A percentile compares a stretch with the other conserved stretches of the same genome.
These are phyloP conservation scores for Stylonectria norvegica DNA, from an alignment of 2,329 filamentous ascomycete species.

Conservation along the genomic window DNA sequence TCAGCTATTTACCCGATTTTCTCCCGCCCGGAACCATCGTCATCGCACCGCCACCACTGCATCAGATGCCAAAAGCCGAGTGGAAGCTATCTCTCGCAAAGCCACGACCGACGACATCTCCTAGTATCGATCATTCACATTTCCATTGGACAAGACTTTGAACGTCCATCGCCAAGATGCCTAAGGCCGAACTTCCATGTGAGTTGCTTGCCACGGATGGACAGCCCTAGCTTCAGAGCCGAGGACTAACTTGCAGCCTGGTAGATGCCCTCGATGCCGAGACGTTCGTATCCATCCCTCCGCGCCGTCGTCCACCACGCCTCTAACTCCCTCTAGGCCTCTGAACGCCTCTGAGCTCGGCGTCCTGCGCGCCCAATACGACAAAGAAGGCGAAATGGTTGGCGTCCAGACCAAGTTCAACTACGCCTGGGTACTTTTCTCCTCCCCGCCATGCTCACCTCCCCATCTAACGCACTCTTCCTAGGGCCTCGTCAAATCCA, in stretches of 20 bases:
- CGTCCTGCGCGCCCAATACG: conserved; percentile 89
- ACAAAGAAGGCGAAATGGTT: conserved; percentile 96
- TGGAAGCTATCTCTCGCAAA: no score
- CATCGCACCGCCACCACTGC: conserved; percentile 24
- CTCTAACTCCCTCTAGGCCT: conserved; percentile 52
- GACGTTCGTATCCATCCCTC: conserved; percentile 55
- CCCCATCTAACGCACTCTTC: conserved; percentile 8
- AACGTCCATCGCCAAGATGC: conserved; percentile 33
- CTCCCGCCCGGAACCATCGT: conserved; percentile 19
- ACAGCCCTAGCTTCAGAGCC: conserved; percentile 1
- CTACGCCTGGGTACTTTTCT: conserved; percentile 81
- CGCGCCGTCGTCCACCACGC: not conserved
- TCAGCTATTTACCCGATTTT: conserved; percentile 18
- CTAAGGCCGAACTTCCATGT: conserved; percentile 50
- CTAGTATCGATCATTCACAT: no score
- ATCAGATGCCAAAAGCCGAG: conserved; percentile 8
- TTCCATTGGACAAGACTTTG: conserved; percentile 1
- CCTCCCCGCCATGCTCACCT: conserved; percentile 3
- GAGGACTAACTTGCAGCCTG: conserved; percentile 10
- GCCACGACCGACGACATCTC: no score
- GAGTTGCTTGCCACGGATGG: conserved; percentile 23
- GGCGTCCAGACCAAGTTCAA: conserved; percentile 99
- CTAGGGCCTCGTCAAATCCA: conserved; percentile 93
- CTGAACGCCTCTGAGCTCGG: conserved; percentile 89
- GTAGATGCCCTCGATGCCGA: conserved; percentile 96